Conservation (phyloP, 1,284 basidiomycete genomes). For the Malassezia japonica region DNA sequence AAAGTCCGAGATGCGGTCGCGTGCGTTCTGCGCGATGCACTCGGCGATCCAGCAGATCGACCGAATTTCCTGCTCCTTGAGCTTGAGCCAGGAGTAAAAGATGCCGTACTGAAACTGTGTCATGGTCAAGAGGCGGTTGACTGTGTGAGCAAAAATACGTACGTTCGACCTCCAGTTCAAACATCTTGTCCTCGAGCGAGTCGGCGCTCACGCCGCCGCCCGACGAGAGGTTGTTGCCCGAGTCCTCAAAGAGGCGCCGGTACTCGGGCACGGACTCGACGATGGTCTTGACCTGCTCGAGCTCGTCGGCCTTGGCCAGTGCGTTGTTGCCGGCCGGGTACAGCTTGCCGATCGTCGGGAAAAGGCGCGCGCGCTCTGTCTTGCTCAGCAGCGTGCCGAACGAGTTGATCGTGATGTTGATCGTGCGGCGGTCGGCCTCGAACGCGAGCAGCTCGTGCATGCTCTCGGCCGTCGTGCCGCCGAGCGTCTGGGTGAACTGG, state of each 20-base stretch:
- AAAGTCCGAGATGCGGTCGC: constrained; percentile 26
- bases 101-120: constrained; percentile 44
- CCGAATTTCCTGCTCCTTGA: constrained; percentile 98
- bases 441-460: constrained; percentile 69
- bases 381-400: constrained; percentile 90
- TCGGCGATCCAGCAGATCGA: constrained; percentile 96
- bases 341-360: constrained; percentile 83
- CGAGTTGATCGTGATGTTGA: constrained; percentile 99
- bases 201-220: constrained; percentile 52
- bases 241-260: constrained; percentile 68
- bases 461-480: constrained; percentile 51
- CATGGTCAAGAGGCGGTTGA: constrained; percentile 45
- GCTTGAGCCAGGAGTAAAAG: constrained; percentile 49
- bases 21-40: constrained; percentile 48
- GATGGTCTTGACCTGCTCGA: constrained; percentile 80
- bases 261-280: constrained; percentile 86
- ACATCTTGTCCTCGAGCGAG: constrained; percentile 84
- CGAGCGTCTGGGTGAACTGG: constrained; percentile 67
- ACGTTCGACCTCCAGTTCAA: constrained; percentile 74
- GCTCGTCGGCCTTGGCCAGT: constrained; percentile 84
- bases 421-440: constrained; percentile 89
- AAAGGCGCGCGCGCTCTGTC: constrained; percentile 88
- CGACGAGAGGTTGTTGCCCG: constrained; percentile 14
- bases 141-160: constrained; percentile 13
- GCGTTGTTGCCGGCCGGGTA: constrained; percentile 93